Base-by-base conservation (phyloP, 2,329 filamentous ascomycete species). In the Talaromyces rugulosus region DNA sequence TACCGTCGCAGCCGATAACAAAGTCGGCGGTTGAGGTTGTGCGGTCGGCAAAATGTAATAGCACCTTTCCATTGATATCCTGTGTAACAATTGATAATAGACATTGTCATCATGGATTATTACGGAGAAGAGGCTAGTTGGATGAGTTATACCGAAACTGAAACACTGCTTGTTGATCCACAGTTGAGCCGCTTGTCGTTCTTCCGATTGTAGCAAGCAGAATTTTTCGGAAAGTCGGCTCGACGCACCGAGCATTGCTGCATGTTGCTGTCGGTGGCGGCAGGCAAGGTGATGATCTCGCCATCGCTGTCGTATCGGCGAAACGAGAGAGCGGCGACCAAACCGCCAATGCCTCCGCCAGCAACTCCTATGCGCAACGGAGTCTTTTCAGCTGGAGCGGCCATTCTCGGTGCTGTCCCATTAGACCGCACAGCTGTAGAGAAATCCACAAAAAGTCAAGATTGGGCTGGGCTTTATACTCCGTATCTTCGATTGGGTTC, bases 281-380 rank as follows among this genome's bases (percentile, higher is more conserved):
- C 56, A 53, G 58, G 56, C 9, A 62, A 56, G 28, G 58, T 59
- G 18, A 59, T 42, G 9, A 62, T 59, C 56, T 57, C 58, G 5
- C 54, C 51, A 42, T 59, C 56, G 18, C 47, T 31, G n/a, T 62
- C 58, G 52, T 34, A 59, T 18, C 36, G 51, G 42, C 61, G 58
- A 28, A 44, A 64, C 18, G 52, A 47, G 14, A 78, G 71, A 14
- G 75, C 71, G 16, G 71, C 66, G 60, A 70, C 73, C 27, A 78
- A 70, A 16, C 77, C 77, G 33, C 74, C 74, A 27, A 78, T 75
- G 59, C 77, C 77, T 28, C 75, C 77, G 28, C 77, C 76, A 18
- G 77, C 69, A 34, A 79, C 69, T 59, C 74, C 76, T 28, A 79
- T 52, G 12, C 50, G 50, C 27, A 53, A 16, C 1, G 50, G 30